Base-by-base conservation (phyloP, 768 basidiomycete genomes). In the Serendipita sp. region DNA sequence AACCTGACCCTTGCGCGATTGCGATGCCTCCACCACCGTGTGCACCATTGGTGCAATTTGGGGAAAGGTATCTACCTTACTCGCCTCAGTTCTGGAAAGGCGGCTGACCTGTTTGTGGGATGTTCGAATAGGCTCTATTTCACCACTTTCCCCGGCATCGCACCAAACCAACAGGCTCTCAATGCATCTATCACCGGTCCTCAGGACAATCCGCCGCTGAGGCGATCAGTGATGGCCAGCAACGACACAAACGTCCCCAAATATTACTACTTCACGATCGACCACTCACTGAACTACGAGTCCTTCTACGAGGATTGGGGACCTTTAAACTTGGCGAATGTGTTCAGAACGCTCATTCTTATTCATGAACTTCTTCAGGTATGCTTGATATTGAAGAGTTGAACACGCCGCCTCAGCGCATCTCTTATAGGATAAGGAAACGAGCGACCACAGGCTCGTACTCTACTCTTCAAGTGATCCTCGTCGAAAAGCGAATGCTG, bases 241-340 rank as follows among this genome's bases (percentile, higher is more conserved):
- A 60, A 79, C 28, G 88, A 92, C 70, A 86, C 88, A 68, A 79
- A 47, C n/a, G 56, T 83, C 68, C 83, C 86, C 65, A 79, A 81
- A 63, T 90, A 89, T 74, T 89, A 90, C 76, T 95, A 87, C 76
- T 92, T 95, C 78, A 90, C 88, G 65, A 83, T 95, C 76, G 92
- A 96, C 75, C 87, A 93, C 78, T 88, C 92, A 68, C 80, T 96
- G 44, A 80, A 88, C 69, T 96, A 96, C 77, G 81, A 92, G 68
- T 90, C 88, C 37, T 96, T 96, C 81, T 94, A 88, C 73, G 86
- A 92, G 73, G 92, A 96, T 74, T 94, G 90, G 86, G 92, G 92
- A 13, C 92, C 92, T 35, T 78, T 93, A 64, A 92, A 92, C 72
- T 79, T 92, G 45, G 86, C 88, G n/a, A 89, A 89, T 88, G 88